These are phyloP conservation scores for Xylaria scruposa DNA, from an alignment of 495 filamentous ascomycete genomes.

Conservation along the genomic window DNA sequence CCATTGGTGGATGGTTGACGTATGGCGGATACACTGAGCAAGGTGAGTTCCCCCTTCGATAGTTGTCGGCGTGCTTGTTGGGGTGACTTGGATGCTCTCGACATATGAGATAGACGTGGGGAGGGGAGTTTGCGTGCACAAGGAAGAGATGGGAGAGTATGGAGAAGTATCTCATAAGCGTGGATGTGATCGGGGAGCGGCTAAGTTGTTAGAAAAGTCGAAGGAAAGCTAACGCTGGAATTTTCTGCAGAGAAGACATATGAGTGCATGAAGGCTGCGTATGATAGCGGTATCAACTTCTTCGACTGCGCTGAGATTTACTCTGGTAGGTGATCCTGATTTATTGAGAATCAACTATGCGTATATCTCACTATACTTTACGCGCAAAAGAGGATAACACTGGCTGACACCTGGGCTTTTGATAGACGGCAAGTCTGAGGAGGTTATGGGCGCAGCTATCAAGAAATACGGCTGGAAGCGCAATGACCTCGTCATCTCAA, in stretches of 20 bases:
- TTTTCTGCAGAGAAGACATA: conserved; percentile 61
- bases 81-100: not conserved
- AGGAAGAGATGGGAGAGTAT: not conserved
- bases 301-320: conserved; percentile 72
- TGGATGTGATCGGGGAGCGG: not conserved
- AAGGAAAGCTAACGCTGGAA: conserved; percentile 2
- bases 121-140: not conserved
- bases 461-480: conserved; percentile 74
- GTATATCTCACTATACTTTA: not conserved
- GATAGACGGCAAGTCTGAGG: conserved; percentile 67
- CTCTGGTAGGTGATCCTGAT: conserved; percentile 42
- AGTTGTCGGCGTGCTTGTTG: not conserved
- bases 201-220: not conserved
- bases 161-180: not conserved
- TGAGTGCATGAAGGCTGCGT: conserved; percentile 76
- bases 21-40: conserved; percentile 78
- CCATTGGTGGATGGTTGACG: conserved; percentile 78
- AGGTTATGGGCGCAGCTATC: conserved; percentile 76
- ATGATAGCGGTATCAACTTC: conserved; percentile 79
- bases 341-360: not conserved
- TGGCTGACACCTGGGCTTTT: conserved; percentile 18
- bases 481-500: conserved; percentile 83
- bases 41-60: conserved; percentile 47
- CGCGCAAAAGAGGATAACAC: not conserved
- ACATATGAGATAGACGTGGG: not conserved